A percentile compares a stretch with the other conserved stretches of the same genome.
phyloP scores from a whole-genome alignment of 495 filamentous ascomycete genomes.

The Pyronema domesticum region DNA sequence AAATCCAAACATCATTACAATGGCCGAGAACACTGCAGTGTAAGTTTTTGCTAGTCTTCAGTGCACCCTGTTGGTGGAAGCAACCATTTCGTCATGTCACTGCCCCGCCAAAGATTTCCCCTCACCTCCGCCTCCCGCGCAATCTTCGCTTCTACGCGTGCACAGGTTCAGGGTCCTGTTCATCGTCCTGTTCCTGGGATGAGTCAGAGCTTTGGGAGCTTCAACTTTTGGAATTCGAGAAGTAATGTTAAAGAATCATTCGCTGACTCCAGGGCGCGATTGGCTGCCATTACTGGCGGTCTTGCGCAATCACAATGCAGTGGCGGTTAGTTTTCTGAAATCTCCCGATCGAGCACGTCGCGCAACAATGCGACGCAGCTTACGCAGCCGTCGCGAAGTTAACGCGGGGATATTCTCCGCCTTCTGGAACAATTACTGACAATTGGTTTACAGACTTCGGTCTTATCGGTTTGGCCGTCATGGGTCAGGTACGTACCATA shows the following conservation, averaged over 20 bases:
- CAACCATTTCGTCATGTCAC: constrained; percentile 15
- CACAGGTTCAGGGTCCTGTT: neutral
- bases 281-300: constrained; percentile 50
- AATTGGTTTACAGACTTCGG: constrained; percentile 59
- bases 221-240: neutral
- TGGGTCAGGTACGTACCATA: constrained; percentile 44
- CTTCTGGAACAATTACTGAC: neutral
- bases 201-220: neutral
- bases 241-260: constrained; percentile 29
- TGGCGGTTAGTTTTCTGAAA: constrained; percentile 30
- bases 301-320: constrained; percentile 38
- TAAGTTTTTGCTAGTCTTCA: constrained; percentile 29
- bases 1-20: constrained; percentile 9
- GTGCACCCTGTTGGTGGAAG: neutral
- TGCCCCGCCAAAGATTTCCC: constrained; percentile 2
- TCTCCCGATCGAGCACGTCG: neutral
- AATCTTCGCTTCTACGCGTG: neutral
- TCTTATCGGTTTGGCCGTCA: constrained; percentile 98
- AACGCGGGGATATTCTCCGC: constrained; percentile 3
- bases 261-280: constrained; percentile 63
- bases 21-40: constrained; percentile 38
- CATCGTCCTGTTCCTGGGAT: no score
- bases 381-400: neutral
- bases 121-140: neutral
- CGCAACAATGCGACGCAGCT: neutral